Evolutionary conservation across 2,329 filamentous ascomycete species (phyloP).

Genomic region (Paecilomyces variotii): DNA sequence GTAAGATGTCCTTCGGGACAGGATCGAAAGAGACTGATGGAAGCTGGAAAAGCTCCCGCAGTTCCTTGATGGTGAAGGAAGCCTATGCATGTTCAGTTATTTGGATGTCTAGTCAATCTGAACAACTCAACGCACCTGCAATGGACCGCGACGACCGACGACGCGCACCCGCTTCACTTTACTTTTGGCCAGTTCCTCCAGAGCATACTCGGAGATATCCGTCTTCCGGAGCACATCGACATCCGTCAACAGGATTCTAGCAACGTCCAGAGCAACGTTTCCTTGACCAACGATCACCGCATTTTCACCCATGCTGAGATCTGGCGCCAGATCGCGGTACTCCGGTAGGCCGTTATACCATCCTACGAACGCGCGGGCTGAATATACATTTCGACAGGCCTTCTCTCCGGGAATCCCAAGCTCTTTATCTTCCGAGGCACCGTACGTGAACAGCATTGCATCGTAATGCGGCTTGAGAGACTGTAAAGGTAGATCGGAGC

Average conservation of each 20-base stretch:
- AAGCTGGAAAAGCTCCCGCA: constrained; percentile 78
- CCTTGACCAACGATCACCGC: constrained; percentile 89
- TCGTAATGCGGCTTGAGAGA: constrained; percentile 76
- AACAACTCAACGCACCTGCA: constrained; percentile 55
- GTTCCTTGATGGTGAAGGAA: constrained; percentile 91
- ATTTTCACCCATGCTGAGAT: constrained; percentile 67
- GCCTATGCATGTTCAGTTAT: constrained; percentile 46
- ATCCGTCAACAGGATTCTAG: constrained; percentile 73
- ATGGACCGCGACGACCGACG: constrained; percentile 80
- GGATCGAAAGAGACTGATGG: constrained; percentile 63
- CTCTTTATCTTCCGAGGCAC: constrained; percentile 73
- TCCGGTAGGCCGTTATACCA: constrained; percentile 98
- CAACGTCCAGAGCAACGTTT: constrained; percentile 92
- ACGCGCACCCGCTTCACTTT: constrained; percentile 72
- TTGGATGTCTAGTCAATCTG: neutral
- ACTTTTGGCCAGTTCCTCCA: constrained; percentile 65
- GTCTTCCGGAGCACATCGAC: constrained; percentile 68
- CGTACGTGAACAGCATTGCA: constrained; percentile 86
- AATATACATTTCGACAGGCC: constrained; percentile 63
- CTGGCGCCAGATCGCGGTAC: constrained; percentile 62
- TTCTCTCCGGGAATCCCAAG: constrained; percentile 72
- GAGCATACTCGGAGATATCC: constrained; percentile 79
- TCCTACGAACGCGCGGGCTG: constrained; percentile 86
- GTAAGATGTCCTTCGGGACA: constrained; percentile 59
- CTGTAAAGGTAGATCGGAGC: constrained; percentile 58